Evolutionary conservation across 1,284 basidiomycete genomes (phyloP).

Genomic region (Melampsora larici-populina): DNA sequence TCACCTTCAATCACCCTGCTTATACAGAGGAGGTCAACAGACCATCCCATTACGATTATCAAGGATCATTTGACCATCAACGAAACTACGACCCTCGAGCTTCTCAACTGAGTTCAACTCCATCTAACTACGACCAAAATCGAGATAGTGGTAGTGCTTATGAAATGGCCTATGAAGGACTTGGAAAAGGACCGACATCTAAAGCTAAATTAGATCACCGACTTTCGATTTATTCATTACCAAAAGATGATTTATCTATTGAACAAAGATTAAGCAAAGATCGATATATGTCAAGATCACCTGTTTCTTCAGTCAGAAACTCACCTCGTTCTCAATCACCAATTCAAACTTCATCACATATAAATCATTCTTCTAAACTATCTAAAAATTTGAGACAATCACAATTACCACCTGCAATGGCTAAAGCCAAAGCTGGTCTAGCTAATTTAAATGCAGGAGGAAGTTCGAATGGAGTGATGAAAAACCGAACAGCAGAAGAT

Average conservation of each 20-base stretch:
- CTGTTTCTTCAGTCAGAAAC: background rate
- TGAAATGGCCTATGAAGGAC: no score
- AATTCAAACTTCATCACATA: background rate
- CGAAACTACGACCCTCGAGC: no score
- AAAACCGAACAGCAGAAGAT: background rate
- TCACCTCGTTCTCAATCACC: background rate
- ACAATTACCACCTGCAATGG: conserved; percentile 18
- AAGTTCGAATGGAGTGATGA: background rate
- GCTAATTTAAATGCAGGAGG: background rate
- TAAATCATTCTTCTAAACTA: background rate
- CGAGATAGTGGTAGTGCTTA: no score
- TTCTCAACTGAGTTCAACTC: no score
- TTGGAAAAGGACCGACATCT: no score
- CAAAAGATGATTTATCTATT: conserved; percentile 3
- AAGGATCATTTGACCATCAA: background rate
- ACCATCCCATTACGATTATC: background rate
- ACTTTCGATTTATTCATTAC: conserved; percentile 32
- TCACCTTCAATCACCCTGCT: background rate
- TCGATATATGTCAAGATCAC: conserved; percentile 6
- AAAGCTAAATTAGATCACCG: background rate
- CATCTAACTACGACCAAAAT: no score
- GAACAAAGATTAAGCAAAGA: background rate
- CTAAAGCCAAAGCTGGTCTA: conserved; percentile 39
- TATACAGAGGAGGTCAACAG: no score
- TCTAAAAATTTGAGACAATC: no score